Evolutionary conservation across 1,284 basidiomycete species (phyloP).

Genomic region (Tilletia horrida): DNA sequence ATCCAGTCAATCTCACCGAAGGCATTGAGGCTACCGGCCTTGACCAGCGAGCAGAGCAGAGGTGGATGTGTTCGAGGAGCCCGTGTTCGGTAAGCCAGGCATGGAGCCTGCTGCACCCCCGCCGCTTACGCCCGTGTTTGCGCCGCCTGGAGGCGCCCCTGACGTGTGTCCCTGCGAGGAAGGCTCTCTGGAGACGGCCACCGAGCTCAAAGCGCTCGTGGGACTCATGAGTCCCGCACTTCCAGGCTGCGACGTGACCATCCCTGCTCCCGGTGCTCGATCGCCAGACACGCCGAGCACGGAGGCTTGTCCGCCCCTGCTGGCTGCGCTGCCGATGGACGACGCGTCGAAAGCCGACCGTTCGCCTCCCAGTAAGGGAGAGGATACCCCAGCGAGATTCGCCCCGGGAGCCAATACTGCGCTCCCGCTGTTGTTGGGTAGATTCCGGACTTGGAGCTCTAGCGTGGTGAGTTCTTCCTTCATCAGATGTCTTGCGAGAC

Average conservation of each 20-base stretch:
- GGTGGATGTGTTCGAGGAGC: too few relatives aligned
- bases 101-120: not conserved
- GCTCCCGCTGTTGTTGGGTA: conserved; percentile 13
- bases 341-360: not conserved
- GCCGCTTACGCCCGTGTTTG: not conserved
- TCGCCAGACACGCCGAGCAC: too few relatives aligned
- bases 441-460: conserved; percentile 21
- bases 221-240: conserved; percentile 2
- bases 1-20: too few relatives aligned
- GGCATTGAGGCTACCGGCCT: too few relatives aligned
- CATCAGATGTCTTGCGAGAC: conserved; percentile 35
- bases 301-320: too few relatives aligned
- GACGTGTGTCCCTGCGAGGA: not conserved
- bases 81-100: not conserved
- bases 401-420: not conserved
- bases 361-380: not conserved
- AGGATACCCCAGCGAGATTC: not conserved
- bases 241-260: too few relatives aligned
- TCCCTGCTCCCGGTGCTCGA: too few relatives aligned
- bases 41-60: too few relatives aligned
- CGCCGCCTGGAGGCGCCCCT: not conserved
- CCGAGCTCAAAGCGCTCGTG: not conserved
- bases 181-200: not conserved
- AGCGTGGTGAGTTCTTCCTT: conserved; percentile 38
- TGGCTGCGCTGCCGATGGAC: too few relatives aligned